Conservation (phyloP, 257 asterid species). For the Ballota nigra region DNA sequence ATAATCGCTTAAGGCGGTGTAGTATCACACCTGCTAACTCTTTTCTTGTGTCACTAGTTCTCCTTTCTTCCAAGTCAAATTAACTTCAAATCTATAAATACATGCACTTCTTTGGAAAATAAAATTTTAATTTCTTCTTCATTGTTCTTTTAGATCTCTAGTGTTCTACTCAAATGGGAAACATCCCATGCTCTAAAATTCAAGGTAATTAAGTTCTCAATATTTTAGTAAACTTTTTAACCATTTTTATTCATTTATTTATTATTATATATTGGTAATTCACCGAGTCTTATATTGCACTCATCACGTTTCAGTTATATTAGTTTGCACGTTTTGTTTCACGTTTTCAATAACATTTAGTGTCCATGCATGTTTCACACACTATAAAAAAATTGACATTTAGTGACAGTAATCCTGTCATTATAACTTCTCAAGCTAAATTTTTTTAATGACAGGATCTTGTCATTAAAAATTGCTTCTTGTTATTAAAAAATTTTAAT, state of each 20-base stretch:
- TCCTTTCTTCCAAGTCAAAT: slow-evolving; percentile 11
- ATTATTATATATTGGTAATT: neutral
- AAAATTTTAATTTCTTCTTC: slow-evolving; percentile 8
- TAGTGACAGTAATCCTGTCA: no score
- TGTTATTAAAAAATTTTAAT: no score
- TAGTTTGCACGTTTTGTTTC: no score
- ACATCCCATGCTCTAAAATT: slow-evolving; percentile 27
- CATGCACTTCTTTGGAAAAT: neutral
- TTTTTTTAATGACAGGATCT: no score
- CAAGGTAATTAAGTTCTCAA: slow-evolving; percentile 26
- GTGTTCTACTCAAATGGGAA: slow-evolving; percentile 1
- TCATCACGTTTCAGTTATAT: no score
- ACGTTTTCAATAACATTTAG: no score
- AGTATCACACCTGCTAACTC: slow-evolving; percentile 13
- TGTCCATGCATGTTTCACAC: no score
- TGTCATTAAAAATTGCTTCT: no score
- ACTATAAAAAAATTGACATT: no score
- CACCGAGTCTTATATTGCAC: no score
- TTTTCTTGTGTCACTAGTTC: slow-evolving; percentile 10
- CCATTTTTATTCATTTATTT: neutral
- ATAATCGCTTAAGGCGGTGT: slow-evolving; percentile 18
- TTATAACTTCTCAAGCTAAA: no score
- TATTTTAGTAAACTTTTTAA: neutral
- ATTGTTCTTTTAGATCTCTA: neutral
- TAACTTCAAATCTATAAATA: slow-evolving; percentile 12